These are phyloP conservation scores for Oenanthe javanica DNA, from an alignment of 140 eudicot genomes.

Conservation along the genomic window DNA sequence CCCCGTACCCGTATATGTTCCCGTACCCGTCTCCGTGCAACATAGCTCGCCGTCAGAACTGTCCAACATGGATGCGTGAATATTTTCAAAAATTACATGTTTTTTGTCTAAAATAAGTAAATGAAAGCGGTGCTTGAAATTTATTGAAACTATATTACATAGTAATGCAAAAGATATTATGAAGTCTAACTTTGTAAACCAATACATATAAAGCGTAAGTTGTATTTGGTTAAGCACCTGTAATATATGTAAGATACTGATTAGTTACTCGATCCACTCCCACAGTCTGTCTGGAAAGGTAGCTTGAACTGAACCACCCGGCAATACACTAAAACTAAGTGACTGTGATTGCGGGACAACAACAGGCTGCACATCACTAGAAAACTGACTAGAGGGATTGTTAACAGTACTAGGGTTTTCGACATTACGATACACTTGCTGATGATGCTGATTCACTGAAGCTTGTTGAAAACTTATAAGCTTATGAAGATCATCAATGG, in stretches of 20 bases:
- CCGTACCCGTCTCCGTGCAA: no score
- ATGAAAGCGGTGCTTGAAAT: neutral
- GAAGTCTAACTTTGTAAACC: no score
- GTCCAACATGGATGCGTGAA: no score
- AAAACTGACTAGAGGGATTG: conserved; percentile 14
- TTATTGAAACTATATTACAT: neutral
- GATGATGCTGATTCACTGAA: conserved; percentile 16
- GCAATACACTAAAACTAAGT: conserved; percentile 25
- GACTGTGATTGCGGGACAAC: conserved; percentile 17
- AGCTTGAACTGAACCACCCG: conserved; percentile 28
- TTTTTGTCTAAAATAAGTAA: neutral
- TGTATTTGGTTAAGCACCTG: neutral
- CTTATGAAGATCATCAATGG: conserved; percentile 57
- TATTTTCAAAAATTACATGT: no score
- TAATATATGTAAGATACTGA: neutral
- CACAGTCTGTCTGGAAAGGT: conserved; percentile 48
- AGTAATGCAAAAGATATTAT: no score
- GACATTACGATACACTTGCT: conserved; percentile 24
- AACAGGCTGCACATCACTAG: neutral
- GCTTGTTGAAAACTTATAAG: conserved; percentile 53
- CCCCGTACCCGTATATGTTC: no score
- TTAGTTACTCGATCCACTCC: conserved; percentile 81
- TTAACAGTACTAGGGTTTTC: conserved; percentile 12
- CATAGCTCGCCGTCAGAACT: no score
- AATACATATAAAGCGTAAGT: neutral